These are phyloP conservation scores for Sugiyamaella paludigena DNA, from an alignment of 1,139 yeast species.

Conservation along the genomic window DNA sequence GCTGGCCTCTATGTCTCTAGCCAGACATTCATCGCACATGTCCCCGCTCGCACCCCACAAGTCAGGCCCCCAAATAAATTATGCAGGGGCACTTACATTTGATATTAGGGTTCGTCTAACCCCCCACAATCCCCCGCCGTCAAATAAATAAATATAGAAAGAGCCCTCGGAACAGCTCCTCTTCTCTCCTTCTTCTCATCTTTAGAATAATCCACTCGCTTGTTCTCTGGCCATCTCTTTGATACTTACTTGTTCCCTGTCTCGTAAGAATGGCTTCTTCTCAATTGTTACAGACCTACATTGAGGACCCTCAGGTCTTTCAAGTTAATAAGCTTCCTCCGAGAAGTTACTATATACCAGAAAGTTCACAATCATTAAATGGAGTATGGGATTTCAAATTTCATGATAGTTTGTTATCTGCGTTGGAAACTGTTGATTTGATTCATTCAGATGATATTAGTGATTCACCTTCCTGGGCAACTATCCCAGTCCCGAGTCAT, in stretches of 20 bases:
- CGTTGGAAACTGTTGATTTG: conserved; percentile 27
- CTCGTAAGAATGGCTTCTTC: not conserved
- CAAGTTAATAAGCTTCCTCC: conserved; percentile 28
- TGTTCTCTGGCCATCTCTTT: not conserved
- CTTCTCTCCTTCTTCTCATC: no score
- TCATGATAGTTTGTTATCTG: conserved; percentile 27
- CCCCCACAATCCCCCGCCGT: no score
- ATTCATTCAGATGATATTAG: not conserved
- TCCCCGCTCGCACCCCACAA: not conserved
- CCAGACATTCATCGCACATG: not conserved
- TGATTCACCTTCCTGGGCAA: conserved; percentile 16
- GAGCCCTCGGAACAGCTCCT: no score
- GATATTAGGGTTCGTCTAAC: no score
- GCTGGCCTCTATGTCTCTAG: not conserved
- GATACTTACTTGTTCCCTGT: not conserved
- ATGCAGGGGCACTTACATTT: no score
- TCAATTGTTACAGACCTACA: conserved; percentile 28
- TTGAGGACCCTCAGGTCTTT: conserved; percentile 29
- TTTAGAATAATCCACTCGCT: no score
- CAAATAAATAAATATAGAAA: no score
- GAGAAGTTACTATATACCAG: conserved; percentile 32
- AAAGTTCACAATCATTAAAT: conserved; percentile 27
- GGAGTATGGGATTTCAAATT: conserved; percentile 39
- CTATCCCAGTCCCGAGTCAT: conserved; percentile 39
- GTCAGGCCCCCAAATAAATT: no score